Conservation (phyloP, 2,329 filamentous ascomycete species). For the Talaromyces rugulosus region DNA sequence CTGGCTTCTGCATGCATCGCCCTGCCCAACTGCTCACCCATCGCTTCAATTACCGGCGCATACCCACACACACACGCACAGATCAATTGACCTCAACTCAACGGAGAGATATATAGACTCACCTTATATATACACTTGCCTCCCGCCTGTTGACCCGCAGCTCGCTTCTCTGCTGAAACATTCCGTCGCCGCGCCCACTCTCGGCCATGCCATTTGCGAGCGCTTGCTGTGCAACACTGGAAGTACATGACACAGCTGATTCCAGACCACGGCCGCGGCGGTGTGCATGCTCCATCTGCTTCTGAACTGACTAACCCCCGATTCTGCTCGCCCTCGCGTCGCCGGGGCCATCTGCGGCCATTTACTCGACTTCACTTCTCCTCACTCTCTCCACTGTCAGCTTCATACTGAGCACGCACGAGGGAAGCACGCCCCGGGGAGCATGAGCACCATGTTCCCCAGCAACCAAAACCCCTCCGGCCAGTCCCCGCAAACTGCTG, state of each 20-base stretch:
- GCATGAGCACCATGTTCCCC: constrained; percentile 11
- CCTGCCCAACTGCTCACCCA: not conserved
- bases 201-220: not conserved
- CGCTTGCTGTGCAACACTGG: not conserved
- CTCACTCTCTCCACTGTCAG: not conserved
- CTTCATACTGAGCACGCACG: not conserved
- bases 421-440: not conserved
- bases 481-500: not conserved
- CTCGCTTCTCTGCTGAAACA: not conserved
- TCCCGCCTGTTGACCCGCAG: not conserved
- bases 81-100: not conserved
- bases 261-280: not conserved
- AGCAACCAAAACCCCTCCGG: not conserved
- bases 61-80: not conserved
- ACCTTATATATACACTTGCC: not conserved
- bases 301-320: not conserved
- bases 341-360: not conserved
- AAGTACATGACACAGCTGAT: not conserved
- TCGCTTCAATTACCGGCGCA: not conserved
- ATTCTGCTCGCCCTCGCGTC: not conserved
- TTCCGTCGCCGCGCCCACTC: not conserved
- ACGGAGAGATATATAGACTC: not conserved
- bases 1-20: not conserved
- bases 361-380: not conserved
- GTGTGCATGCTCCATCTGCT: not conserved